Base-by-base conservation (phyloP, 2,329 filamentous ascomycete species). In the Chalaropsis ovoidea region DNA sequence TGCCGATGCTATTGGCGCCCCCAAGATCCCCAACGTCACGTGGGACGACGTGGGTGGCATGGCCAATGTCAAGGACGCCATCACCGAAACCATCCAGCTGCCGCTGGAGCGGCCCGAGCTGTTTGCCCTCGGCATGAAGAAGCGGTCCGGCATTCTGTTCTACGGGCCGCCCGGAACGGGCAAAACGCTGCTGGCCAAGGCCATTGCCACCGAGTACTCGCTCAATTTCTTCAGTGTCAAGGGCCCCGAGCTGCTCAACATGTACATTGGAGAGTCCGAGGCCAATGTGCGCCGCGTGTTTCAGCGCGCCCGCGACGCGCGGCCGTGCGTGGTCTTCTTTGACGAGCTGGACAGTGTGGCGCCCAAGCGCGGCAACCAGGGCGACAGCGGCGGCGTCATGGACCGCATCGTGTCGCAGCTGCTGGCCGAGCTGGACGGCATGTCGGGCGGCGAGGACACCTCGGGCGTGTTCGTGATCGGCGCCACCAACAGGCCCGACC, bases 101-200 rank as follows among this genome's bases (percentile, higher is more conserved):
- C 94, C 93, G 0, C 82, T 97, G 0, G 90, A 95, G 68, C 82
- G 92, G 10, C 93, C 93, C 0, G 94, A 97, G 74, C 82, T 97
- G 1, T 97, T 97, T 72, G 92, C 92, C 41, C 95, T 93, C 78
- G 94, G 93, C 62, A 94, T 97, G 88, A 96, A 96, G 82, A 97
- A 97, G 78, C 86, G 93, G 52, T 95, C 90, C 24, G 91, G 91
- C 70, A 95, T 96, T 69, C 76, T 95, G 27, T 95, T 96, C 76
- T 95, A 95, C 72, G 91, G 91, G 0, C 91, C 91, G 0, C 91
- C 91, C 0, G 91, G 91, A 68, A 95, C 91, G 0, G 91, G 91
- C 71, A 96, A 96, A 77, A 96, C 91, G 0, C 77, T 95, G n/a
- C 81, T 95, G 61, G 91, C 91, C 62, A 95, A 95, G 77, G 91